Percentiles rank a stretch among this genome's conserved stretches.
phyloP scores from a whole-genome alignment of 208 protist species.

The Trypanosoma cruzi region DNA sequence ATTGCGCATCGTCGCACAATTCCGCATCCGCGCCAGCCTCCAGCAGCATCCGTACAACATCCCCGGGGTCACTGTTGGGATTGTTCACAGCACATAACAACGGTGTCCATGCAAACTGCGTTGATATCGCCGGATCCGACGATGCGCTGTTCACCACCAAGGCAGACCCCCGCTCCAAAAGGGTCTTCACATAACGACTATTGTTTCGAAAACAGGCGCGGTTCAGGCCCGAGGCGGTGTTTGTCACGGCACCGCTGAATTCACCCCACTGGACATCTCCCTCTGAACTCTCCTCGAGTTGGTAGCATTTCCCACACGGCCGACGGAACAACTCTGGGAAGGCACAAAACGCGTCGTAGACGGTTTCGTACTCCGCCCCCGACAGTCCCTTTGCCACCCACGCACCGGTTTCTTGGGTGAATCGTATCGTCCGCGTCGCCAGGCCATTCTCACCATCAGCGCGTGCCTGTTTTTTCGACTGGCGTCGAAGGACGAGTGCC shows the following conservation, averaged over 20 bases:
- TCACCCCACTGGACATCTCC: not conserved
- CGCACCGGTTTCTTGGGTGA: conserved; percentile 71
- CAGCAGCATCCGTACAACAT: conserved; percentile 69
- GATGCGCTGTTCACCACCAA: conserved; percentile 78
- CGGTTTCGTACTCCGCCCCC: conserved; percentile 65
- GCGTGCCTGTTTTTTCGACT: not conserved
- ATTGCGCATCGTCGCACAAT: conserved; percentile 72
- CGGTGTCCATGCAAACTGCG: conserved; percentile 81
- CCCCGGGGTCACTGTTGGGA: conserved; percentile 74
- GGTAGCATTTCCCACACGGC: conserved; percentile 39
- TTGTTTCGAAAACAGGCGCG: conserved; percentile 91
- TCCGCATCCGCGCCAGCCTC: conserved; percentile 67
- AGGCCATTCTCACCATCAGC: conserved; percentile 12
- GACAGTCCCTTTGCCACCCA: conserved; percentile 76
- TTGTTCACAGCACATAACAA: conserved; percentile 92
- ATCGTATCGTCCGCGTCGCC: conserved; percentile 43
- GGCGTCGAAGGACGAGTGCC: conserved; percentile 38
- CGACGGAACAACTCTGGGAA: conserved; percentile 71
- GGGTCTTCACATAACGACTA: conserved; percentile 74
- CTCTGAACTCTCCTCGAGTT: not conserved
- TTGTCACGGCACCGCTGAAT: not conserved
- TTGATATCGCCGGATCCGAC: conserved; percentile 47
- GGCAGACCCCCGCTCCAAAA: conserved; percentile 71
- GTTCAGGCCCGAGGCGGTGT: conserved; percentile 56
- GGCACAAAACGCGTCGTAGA: conserved; percentile 63